Base-by-base conservation (phyloP, 192 early-diverging fungal genomes). In the Entomortierella beljakovae region DNA sequence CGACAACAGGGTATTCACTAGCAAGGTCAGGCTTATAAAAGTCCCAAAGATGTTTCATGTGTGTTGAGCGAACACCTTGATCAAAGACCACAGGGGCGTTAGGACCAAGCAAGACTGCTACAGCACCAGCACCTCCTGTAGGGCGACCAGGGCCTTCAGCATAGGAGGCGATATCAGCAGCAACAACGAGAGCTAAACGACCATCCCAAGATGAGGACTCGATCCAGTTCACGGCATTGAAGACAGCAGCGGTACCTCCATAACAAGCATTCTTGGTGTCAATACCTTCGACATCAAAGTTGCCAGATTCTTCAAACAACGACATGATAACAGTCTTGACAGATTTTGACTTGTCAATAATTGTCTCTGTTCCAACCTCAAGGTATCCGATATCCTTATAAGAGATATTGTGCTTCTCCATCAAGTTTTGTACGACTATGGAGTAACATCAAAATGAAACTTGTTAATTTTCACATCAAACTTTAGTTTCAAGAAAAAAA, bases 211-310 rank as follows among this genome's bases (percentile, higher is more conserved):
- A 89, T 7, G 93, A 91, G 40, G 93, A 95, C 81, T 98, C 94
- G 70, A 98, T 81, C 97, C 97, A 99, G 90, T 99, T 96, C 80
- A 98, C 89, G 46, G 97, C 93, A 81, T 96, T 97, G 87, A 98
- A 98, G 68, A 99, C 91, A 52, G 96, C 95, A 64, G 91, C 92
- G 26, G 97, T 97, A 68, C 96, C 98, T 67, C 98, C 98, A 80
- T 99, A 99, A 88, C 98, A 99, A 34, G 98, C 98, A 71, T 99
- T 99, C 80, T 94, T 97, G 57, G 96, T 98, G 72, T 98, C 97
- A 55, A 99, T 93, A 43, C 98, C 98, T 81, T 96, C 97, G 37
- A 99, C 93, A 73, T 92, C 92, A 55, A 89, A 91, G 90, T 99
- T 99, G 48, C 93, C 95, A 49, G 91, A 90, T 64, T 95, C 92